Conservation (phyloP, 192 early-diverging fungal species). For the Pecoramyces ruminantium region DNA sequence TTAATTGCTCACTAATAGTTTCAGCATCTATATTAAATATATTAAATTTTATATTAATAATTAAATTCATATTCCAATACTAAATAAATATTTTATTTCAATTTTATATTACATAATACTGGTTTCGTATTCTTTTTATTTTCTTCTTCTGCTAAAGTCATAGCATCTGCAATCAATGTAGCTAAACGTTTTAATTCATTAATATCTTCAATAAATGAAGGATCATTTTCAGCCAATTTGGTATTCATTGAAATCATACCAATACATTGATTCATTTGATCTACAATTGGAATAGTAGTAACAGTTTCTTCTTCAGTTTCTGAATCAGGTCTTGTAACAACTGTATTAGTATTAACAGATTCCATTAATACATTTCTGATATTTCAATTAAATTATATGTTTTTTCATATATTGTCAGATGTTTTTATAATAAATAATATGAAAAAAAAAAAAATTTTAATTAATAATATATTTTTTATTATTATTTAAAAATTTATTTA, state of each 20-base stretch:
- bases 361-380: neutral
- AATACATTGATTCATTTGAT: constrained; percentile 9
- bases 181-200: constrained; percentile 12
- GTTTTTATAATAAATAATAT: too few relatives aligned
- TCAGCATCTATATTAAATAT: constrained; percentile 17
- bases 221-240: neutral
- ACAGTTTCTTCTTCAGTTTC: neutral
- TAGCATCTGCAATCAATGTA: constrained; percentile 6
- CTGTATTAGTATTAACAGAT: neutral
- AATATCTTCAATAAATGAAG: constrained; percentile 10
- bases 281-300: constrained; percentile 14
- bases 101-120: neutral
- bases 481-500: too few relatives aligned
- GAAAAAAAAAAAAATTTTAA: too few relatives aligned
- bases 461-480: too few relatives aligned
- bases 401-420: too few relatives aligned
- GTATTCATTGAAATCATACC: constrained; percentile 13
- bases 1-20: constrained; percentile 17
- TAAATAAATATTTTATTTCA: too few relatives aligned
- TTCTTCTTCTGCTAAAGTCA: constrained; percentile 7
- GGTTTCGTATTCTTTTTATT: constrained; percentile 3
- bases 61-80: too few relatives aligned
- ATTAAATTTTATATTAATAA: too few relatives aligned
- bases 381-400: too few relatives aligned
- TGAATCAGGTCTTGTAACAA: neutral